Percentiles rank a stretch among this genome's conserved stretches.
phyloP scores from a whole-genome alignment of 768 basidiomycete species.

The Termitomyces sp. region DNA sequence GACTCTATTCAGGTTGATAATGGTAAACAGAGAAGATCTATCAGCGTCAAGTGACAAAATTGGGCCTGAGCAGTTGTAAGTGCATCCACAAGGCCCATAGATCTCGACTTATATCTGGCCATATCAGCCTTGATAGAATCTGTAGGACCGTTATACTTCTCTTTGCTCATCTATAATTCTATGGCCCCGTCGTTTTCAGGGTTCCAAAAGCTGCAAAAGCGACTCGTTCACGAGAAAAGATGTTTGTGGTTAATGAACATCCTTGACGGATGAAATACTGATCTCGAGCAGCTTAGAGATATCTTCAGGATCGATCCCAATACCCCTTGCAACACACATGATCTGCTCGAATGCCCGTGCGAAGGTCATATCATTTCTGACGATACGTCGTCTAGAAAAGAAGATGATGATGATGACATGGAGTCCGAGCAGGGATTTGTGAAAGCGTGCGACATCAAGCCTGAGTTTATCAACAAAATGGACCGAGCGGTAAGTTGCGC shows the following conservation, averaged over 20 bases:
- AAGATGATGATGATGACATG: slow-evolving; percentile 18
- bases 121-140: slow-evolving; percentile 64
- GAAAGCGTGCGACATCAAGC: slow-evolving; percentile 55
- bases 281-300: slow-evolving; percentile 66
- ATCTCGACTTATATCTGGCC: neutral
- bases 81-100: neutral
- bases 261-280: neutral
- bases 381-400: slow-evolving; percentile 17
- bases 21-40: slow-evolving; percentile 71
- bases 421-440: slow-evolving; percentile 48
- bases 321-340: slow-evolving; percentile 88
- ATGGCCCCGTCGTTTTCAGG: slow-evolving; percentile 18
- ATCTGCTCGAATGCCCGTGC: slow-evolving; percentile 80
- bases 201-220: slow-evolving; percentile 47
- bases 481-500: slow-evolving; percentile 44
- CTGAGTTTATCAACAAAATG: slow-evolving; percentile 34
- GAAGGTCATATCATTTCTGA: slow-evolving; percentile 23
- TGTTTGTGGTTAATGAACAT: slow-evolving; percentile 36
- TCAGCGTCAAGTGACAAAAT: slow-evolving; percentile 91
- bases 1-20: neutral
- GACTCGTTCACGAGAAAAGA: slow-evolving; percentile 87
- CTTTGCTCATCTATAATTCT: neutral
- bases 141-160: slow-evolving; percentile 27
- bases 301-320: slow-evolving; percentile 83
- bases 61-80: slow-evolving; percentile 83